A percentile compares a stretch with the other conserved stretches of the same genome.
These are phyloP conservation scores for Leucoagaricus sp. DNA, from an alignment of 1,284 basidiomycete genomes.

Conservation along the genomic window DNA sequence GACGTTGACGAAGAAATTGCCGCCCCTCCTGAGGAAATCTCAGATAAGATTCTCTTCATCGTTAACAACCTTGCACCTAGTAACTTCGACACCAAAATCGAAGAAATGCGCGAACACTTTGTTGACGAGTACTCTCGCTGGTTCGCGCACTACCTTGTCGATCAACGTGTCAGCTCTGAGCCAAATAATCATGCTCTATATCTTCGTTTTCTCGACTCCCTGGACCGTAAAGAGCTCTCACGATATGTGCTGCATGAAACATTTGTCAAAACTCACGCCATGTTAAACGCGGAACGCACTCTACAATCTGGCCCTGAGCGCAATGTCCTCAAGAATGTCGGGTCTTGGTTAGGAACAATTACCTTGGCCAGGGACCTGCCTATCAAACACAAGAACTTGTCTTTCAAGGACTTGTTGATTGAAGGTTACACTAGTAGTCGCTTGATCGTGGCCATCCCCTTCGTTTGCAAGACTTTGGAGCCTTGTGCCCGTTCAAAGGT, in stretches of 20 bases:
- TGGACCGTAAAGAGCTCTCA: constrained; percentile 67
- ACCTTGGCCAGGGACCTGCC: constrained; percentile 93
- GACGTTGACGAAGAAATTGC: constrained; percentile 59
- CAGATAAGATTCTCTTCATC: constrained; percentile 96
- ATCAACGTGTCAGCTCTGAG: constrained; percentile 94
- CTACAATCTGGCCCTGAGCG: constrained; percentile 86
- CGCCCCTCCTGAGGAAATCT: constrained; percentile 82
- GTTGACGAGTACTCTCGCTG: constrained; percentile 85
- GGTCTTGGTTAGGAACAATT: constrained; percentile 92
- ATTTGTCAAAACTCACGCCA: constrained; percentile 78
- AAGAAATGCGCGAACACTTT: constrained; percentile 83
- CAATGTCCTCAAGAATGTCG: constrained; percentile 90
- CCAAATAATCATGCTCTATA: constrained; percentile 98
- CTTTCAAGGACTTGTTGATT: constrained; percentile 95
- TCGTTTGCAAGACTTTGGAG: constrained; percentile 97
- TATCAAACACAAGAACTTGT: constrained; percentile 91
- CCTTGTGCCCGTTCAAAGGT: constrained; percentile 88
- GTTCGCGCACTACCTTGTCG: constrained; percentile 98
- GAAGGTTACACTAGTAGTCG: constrained; percentile 95
- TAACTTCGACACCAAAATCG: constrained; percentile 88
- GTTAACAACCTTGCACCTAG: constrained; percentile 96
- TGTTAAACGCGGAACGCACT: constrained; percentile 94
- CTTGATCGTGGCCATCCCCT: constrained; percentile 94
- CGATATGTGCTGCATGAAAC: constrained; percentile 93
- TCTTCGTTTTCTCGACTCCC: constrained; percentile 87